Conservation (phyloP, 2,329 filamentous ascomycete genomes). For the Zasmidium angulare region DNA sequence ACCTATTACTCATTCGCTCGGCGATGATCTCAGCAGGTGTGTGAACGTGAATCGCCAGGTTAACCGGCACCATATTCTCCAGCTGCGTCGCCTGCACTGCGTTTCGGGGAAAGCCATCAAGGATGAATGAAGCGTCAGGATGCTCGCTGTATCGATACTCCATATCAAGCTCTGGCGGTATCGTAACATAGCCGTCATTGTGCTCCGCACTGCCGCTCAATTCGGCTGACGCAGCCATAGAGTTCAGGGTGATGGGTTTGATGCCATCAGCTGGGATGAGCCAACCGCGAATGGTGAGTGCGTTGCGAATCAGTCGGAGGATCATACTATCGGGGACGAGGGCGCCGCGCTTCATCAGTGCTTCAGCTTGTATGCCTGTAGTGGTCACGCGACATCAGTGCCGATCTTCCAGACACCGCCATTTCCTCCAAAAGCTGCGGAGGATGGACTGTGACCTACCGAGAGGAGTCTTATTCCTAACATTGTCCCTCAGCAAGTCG, state of each 20-base stretch:
- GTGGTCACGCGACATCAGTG: constrained; percentile 16
- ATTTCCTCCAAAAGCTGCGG: not conserved
- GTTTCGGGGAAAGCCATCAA: constrained; percentile 94
- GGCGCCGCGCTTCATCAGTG: constrained; percentile 79
- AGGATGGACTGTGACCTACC: constrained; percentile 56
- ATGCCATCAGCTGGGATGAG: constrained; percentile 49
- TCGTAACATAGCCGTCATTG: constrained; percentile 42
- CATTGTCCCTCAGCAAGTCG: constrained; percentile 88
- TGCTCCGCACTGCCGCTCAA: constrained; percentile 21
- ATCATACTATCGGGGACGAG: constrained; percentile 93
- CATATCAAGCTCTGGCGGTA: constrained; percentile 31
- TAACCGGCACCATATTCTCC: constrained; percentile 85
- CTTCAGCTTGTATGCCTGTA: constrained; percentile 84
- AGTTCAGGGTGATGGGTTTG: constrained; percentile 47
- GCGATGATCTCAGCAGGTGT: constrained; percentile 86
- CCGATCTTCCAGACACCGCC: not conserved
- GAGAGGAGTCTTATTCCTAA: constrained; percentile 80
- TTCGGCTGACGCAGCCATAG: constrained; percentile 33
- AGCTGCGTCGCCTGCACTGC: constrained; percentile 75
- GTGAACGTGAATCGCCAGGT: constrained; percentile 82
- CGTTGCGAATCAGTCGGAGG: constrained; percentile 85
- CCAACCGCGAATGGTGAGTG: constrained; percentile 84
- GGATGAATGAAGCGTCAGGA: constrained; percentile 82
- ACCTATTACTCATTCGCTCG: constrained; percentile 84
- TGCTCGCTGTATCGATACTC: constrained; percentile 59